These are phyloP conservation scores for Phytophthora pseudosyringae DNA, from an alignment of 352 stramenopile species.

Conservation along the genomic window DNA sequence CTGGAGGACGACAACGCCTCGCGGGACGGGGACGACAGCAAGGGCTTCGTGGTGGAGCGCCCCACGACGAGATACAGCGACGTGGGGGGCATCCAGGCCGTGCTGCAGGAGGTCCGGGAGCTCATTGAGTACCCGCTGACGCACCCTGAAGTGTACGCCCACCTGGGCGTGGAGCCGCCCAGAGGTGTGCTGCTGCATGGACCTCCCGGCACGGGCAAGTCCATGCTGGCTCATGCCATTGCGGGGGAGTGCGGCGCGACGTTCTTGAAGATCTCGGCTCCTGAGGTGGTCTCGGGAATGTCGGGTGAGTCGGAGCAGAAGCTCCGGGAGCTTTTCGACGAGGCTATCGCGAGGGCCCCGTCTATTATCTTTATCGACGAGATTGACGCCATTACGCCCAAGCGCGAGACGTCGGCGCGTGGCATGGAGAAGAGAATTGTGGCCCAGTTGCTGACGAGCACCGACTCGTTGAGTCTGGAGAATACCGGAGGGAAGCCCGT, in stretches of 20 bases:
- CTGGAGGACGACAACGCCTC: constrained; percentile 2
- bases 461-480: constrained; percentile 90
- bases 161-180: constrained; percentile 93
- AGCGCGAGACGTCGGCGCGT: constrained; percentile 92
- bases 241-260: constrained; percentile 91
- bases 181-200: constrained; percentile 93
- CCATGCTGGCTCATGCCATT: constrained; percentile 93
- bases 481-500: constrained; percentile 93
- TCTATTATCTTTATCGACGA: constrained; percentile 99
- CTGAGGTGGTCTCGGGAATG: constrained; percentile 96
- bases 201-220: constrained; percentile 94
- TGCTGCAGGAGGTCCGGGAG: constrained; percentile 91
- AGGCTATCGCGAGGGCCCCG: constrained; percentile 93
- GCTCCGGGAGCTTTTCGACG: constrained; percentile 94
- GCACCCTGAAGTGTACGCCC: constrained; percentile 93
- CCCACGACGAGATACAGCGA: constrained; percentile 87
- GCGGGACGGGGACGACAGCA: constrained; percentile 22
- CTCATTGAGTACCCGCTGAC: constrained; percentile 96
- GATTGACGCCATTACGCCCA: constrained; percentile 97
- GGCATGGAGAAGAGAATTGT: constrained; percentile 98
- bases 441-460: constrained; percentile 94
- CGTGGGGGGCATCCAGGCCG: constrained; percentile 88
- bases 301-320: constrained; percentile 91
- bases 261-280: constrained; percentile 89
- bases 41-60: constrained; percentile 75